These are phyloP conservation scores for Paspalum vaginatum DNA, from an alignment of 176 grass and related monocot species.

Conservation along the genomic window DNA sequence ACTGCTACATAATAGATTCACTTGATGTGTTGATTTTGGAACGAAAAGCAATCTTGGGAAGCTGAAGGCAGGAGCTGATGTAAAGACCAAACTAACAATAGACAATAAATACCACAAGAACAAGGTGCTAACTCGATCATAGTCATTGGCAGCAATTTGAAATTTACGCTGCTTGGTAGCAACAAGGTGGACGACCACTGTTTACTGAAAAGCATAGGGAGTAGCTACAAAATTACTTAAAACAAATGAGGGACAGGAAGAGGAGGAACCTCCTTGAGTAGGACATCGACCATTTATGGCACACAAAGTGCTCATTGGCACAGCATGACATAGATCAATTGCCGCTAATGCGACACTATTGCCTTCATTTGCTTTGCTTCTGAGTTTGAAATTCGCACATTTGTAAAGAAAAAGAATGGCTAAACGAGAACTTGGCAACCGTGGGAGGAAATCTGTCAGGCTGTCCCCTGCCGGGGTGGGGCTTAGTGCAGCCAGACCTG, in stretches of 20 bases:
- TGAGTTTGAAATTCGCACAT: not conserved
- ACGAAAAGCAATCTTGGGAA: not conserved
- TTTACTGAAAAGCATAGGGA: not conserved
- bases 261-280: not conserved
- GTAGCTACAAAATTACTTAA: not conserved
- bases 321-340: not conserved
- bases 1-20: not conserved
- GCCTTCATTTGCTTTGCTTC: not conserved
- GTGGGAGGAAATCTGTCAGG: not conserved
- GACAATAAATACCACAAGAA: slow-evolving; percentile 1
- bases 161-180: not conserved
- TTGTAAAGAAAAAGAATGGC: not conserved
- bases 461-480: not conserved
- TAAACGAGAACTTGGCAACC: not conserved
- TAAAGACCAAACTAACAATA: not conserved
- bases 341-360: not conserved
- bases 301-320: not conserved
- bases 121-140: not conserved
- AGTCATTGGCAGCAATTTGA: not conserved
- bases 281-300: not conserved
- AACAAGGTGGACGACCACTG: not conserved
- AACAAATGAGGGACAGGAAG: not conserved
- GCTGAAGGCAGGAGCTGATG: not conserved
- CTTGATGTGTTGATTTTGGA: not conserved
- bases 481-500: not conserved